A percentile compares a stretch with the other conserved stretches of the same genome.
These are phyloP conservation scores for Eragrostis nindensis DNA, from an alignment of 176 grass and related monocot species.

Conservation along the genomic window DNA sequence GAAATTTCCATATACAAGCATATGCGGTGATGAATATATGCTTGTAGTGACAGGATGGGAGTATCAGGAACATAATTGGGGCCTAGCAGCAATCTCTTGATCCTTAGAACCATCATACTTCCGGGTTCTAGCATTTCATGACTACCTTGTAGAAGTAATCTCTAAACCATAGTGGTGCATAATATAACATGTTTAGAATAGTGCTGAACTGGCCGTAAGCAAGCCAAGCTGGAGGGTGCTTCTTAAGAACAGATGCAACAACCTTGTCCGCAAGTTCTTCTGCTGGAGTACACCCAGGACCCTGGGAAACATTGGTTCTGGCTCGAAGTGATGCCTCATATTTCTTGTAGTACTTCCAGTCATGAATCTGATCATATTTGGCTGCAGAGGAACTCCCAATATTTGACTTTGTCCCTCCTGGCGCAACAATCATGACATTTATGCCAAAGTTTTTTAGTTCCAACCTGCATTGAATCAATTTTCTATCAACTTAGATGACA, in stretches of 20 bases:
- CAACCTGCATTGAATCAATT: conserved; percentile 46
- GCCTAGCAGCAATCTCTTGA: not conserved
- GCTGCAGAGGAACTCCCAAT: conserved; percentile 64
- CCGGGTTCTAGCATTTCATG: conserved; percentile 62
- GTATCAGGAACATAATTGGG: conserved; percentile 20
- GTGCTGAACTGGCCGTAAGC: conserved; percentile 68
- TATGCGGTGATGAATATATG: no score
- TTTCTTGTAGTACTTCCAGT: conserved; percentile 92
- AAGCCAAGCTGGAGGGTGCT: conserved; percentile 75
- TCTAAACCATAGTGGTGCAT: conserved; percentile 69
- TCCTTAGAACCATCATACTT: not conserved
- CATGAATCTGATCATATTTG: conserved; percentile 60
- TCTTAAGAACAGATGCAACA: conserved; percentile 60
- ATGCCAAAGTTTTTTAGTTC: conserved; percentile 80
- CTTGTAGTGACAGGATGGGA: not conserved
- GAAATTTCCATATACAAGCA: not conserved
- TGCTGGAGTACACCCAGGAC: conserved; percentile 50
- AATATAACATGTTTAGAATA: conserved; percentile 64
- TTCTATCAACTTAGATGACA: conserved; percentile 5
- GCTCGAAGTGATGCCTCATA: conserved; percentile 58
- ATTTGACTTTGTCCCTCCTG: conserved; percentile 84
- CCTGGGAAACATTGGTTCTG: conserved; percentile 73
- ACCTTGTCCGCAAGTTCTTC: conserved; percentile 79
- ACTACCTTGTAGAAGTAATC: conserved; percentile 70
- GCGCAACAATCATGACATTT: conserved; percentile 77